Conservation (phyloP, 1,284 basidiomycete species). For the Leccinum pachyderme region DNA sequence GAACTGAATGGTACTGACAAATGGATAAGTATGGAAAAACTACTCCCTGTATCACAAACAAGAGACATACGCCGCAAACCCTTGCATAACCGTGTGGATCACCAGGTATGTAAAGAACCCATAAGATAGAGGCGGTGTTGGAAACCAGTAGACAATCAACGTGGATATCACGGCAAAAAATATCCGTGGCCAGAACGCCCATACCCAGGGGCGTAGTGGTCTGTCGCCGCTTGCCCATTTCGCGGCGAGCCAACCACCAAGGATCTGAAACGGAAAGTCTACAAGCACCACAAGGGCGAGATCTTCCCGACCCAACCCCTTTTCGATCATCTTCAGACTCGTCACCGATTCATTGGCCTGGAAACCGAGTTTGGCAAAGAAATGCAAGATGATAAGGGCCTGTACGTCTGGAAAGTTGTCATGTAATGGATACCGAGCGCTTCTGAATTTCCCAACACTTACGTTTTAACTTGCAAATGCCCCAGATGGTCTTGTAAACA, state of each 20-base stretch:
- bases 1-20: slow-evolving; percentile 88
- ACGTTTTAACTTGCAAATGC: slow-evolving; percentile 91
- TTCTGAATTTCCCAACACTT: slow-evolving; percentile 15
- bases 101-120: slow-evolving; percentile 84
- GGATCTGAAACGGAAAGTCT: slow-evolving; percentile 97
- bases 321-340: slow-evolving; percentile 94
- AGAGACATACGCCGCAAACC: slow-evolving; percentile 75
- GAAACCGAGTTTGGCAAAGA: slow-evolving; percentile 95
- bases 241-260: slow-evolving; percentile 95
- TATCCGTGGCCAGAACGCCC: slow-evolving; percentile 88
- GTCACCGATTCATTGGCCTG: slow-evolving; percentile 94
- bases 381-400: slow-evolving; percentile 82
- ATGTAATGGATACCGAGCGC: neutral
- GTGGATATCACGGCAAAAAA: slow-evolving; percentile 74
- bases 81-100: slow-evolving; percentile 79
- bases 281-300: slow-evolving; percentile 93
- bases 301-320: slow-evolving; percentile 94
- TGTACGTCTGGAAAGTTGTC: slow-evolving; percentile 72
- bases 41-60: neutral
- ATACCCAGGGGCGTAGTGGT: slow-evolving; percentile 85
- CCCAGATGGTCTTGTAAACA: slow-evolving; percentile 95
- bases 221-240: slow-evolving; percentile 82
- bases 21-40: slow-evolving; percentile 5
- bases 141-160: slow-evolving; percentile 84
- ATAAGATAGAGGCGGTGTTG: slow-evolving; percentile 67